Evolutionary conservation across 2,329 filamentous ascomycete species (phyloP).

Genomic region (Simplicillium aogashimaense): DNA sequence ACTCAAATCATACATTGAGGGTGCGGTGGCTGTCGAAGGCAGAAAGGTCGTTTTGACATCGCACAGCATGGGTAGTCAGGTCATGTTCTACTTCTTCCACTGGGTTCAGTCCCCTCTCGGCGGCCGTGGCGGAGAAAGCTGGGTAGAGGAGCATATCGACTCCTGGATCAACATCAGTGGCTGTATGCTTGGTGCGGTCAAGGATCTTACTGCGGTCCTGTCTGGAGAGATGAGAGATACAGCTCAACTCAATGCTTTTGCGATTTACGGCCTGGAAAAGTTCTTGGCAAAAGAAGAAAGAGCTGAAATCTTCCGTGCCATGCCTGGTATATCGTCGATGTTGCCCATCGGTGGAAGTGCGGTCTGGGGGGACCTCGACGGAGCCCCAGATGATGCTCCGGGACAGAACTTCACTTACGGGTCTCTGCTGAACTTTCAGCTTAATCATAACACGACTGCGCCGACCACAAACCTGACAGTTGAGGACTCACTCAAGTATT

Average conservation of each 20-base stretch:
- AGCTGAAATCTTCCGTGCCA: constrained; percentile 87
- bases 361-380: constrained; percentile 84
- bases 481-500: constrained; percentile 63
- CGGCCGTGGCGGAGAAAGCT: constrained; percentile 71
- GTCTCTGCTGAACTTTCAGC: constrained; percentile 74
- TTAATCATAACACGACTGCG: constrained; percentile 51
- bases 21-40: constrained; percentile 60
- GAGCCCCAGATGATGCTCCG: constrained; percentile 78
- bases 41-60: constrained; percentile 81
- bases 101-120: constrained; percentile 72
- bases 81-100: constrained; percentile 74
- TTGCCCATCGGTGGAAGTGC: constrained; percentile 86
- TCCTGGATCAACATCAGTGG: constrained; percentile 98
- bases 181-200: constrained; percentile 92
- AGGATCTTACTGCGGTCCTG: constrained; percentile 80
- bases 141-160: constrained; percentile 85
- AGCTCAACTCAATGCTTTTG: constrained; percentile 89
- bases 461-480: constrained; percentile 72
- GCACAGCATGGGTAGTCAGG: constrained; percentile 97
- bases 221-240: constrained; percentile 99
- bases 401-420: constrained; percentile 68
- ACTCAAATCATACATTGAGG: constrained; percentile 83
- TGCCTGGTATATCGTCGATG: constrained; percentile 97
- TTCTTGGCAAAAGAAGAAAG: constrained; percentile 87
- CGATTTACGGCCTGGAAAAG: constrained; percentile 92